Conservation (phyloP, 495 filamentous ascomycete species). For the Aspergillus bertholletiae region DNA sequence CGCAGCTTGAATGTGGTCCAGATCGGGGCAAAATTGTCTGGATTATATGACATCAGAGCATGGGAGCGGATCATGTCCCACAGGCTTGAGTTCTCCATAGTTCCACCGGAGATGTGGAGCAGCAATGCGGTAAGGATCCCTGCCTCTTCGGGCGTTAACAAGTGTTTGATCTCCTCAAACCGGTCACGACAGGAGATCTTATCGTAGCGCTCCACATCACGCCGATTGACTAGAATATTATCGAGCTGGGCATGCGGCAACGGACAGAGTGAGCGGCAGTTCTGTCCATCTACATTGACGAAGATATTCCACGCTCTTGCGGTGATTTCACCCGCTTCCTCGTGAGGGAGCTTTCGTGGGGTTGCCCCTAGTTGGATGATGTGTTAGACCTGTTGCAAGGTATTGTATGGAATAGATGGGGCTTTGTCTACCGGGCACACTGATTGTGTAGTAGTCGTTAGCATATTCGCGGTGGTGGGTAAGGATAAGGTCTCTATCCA, state of each 20-base stretch:
- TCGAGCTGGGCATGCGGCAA: slow-evolving; percentile 16
- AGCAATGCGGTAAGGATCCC: slow-evolving; percentile 9
- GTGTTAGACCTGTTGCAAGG: no score
- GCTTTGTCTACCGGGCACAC: slow-evolving; percentile 8
- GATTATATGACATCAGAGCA: slow-evolving; percentile 3
- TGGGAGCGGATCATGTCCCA: slow-evolving; percentile 14
- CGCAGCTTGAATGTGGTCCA: no score
- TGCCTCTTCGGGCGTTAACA: slow-evolving; percentile 15
- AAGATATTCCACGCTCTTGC: slow-evolving; percentile 13
- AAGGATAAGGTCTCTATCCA: slow-evolving; percentile 10
- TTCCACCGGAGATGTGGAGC: slow-evolving; percentile 12
- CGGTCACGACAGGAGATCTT: slow-evolving; percentile 19
- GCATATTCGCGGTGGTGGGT: slow-evolving; percentile 5
- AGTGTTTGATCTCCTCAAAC: slow-evolving; percentile 20
- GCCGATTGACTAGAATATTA: slow-evolving; percentile 7
- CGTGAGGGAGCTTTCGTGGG: no score
- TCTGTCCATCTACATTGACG: slow-evolving; percentile 15
- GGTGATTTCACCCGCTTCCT: slow-evolving; percentile 15
- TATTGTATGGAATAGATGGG: no score
- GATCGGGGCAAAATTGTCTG: no score
- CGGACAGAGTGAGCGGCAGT: slow-evolving; percentile 13
- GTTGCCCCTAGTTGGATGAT: no score
- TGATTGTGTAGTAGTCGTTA: slow-evolving; percentile 14
- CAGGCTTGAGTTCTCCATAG: slow-evolving; percentile 15
- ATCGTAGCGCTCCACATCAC: slow-evolving; percentile 14